These are phyloP conservation scores for Solanum hybrid DNA, from an alignment of 305 asterid species.

Conservation along the genomic window DNA sequence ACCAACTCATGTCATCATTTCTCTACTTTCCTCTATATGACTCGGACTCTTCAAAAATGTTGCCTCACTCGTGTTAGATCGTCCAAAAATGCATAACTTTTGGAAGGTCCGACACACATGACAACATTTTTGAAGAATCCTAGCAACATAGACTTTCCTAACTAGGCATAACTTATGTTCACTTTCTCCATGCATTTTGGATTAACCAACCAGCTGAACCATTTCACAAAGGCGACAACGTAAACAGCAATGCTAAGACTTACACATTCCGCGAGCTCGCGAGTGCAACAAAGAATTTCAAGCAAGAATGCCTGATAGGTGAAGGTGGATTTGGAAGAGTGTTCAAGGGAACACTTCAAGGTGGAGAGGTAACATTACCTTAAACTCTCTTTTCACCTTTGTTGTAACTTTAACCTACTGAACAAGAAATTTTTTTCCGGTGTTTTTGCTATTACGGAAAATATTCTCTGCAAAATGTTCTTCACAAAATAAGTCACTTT, in stretches of 20 bases:
- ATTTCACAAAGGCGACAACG: constrained; percentile 12
- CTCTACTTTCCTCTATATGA: neutral
- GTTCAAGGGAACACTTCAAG: constrained; percentile 62
- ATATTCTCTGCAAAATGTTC: neutral
- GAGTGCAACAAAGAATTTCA: constrained; percentile 75
- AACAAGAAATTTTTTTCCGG: neutral
- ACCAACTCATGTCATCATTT: neutral
- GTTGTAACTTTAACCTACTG: neutral
- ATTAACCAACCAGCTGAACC: constrained; percentile 14
- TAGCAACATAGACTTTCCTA: neutral
- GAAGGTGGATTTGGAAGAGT: constrained; percentile 88
- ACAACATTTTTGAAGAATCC: neutral
- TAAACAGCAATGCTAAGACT: constrained; percentile 26
- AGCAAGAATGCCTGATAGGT: constrained; percentile 62
- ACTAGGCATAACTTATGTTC: constrained; percentile 1
- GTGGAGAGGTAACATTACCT: constrained; percentile 48
- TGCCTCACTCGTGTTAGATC: neutral
- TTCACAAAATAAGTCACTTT: neutral
- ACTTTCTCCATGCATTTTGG: constrained; percentile 1
- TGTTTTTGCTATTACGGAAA: neutral
- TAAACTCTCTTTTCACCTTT: neutral
- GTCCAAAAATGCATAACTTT: neutral
- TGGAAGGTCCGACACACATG: neutral
- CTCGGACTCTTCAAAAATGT: neutral
- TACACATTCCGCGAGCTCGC: constrained; percentile 92